Conservation (phyloP, 495 filamentous ascomycete species). For the Neurospora sp. region DNA sequence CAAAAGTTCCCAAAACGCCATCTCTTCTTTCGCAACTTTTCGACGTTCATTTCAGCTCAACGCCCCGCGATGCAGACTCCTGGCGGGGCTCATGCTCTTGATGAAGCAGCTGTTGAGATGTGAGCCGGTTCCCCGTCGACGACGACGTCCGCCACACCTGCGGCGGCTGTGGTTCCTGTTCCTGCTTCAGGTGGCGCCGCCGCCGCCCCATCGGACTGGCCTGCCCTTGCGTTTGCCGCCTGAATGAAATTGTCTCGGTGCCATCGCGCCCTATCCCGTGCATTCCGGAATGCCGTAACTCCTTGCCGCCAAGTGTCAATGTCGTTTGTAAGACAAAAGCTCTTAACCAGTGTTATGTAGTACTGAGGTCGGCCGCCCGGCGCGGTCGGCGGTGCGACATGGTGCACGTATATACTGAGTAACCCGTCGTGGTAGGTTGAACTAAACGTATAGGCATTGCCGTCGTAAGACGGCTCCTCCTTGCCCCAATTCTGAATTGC, state of each 20-base stretch:
- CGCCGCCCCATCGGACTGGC: background rate
- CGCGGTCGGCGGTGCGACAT: conserved; percentile 18
- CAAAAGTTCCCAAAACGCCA: no score
- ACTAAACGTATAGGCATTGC: conserved; percentile 24
- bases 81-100: no score
- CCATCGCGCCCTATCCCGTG: conserved; percentile 8
- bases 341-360: conserved; percentile 15
- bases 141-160: no score
- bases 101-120: no score
- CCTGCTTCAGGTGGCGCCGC: background rate
- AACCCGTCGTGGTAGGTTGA: conserved; percentile 24
- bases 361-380: conserved; percentile 25
- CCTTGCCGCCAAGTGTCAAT: background rate
- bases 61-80: no score
- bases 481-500: conserved; percentile 17
- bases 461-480: conserved; percentile 28
- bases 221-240: conserved; percentile 5
- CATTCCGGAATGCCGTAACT: conserved; percentile 10
- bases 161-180: no score
- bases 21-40: no score
- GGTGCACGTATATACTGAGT: conserved; percentile 30
- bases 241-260: conserved; percentile 13
- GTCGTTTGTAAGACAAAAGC: no score
- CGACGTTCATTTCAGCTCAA: no score
- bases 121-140: no score